These are phyloP conservation scores for Neltuma alba DNA, from an alignment of 306 rosid genomes.

Conservation along the genomic window DNA sequence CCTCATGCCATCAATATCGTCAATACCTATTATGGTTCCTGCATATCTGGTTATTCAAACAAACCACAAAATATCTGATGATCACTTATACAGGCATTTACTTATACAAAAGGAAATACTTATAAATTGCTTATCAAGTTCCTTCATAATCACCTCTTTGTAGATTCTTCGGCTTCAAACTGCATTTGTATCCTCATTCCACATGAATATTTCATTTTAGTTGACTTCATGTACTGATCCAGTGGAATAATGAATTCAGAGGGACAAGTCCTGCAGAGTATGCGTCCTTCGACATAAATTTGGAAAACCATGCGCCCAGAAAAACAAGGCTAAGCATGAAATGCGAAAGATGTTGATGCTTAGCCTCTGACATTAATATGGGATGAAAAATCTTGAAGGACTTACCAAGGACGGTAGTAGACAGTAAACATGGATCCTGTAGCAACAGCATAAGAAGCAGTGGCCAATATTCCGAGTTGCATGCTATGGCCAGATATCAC, in stretches of 20 bases:
- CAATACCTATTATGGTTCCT: constrained; percentile 54
- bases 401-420: constrained; percentile 77
- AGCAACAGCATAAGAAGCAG: constrained; percentile 55
- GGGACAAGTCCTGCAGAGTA: constrained; percentile 62
- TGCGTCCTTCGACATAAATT: constrained; percentile 17
- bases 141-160: constrained; percentile 57
- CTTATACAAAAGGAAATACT: constrained; percentile 8
- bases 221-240: constrained; percentile 47
- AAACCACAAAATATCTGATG: constrained; percentile 10
- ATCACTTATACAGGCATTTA: neutral
- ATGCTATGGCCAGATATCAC: constrained; percentile 60
- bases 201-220: constrained; percentile 35
- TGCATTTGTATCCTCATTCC: constrained; percentile 57
- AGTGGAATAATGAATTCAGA: constrained; percentile 57
- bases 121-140: neutral
- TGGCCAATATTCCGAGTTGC: constrained; percentile 62
- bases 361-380: neutral
- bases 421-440: constrained; percentile 55
- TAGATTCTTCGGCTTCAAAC: constrained; percentile 47
- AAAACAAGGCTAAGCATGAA: neutral
- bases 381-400: constrained; percentile 10
- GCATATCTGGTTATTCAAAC: constrained; percentile 46
- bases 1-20: constrained; percentile 54
- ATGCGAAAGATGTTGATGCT: neutral
- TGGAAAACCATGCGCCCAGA: constrained; percentile 1